Percentiles rank a stretch among this genome's conserved stretches.
Conservation (phyloP, 2,329 filamentous ascomycete genomes). For the Onygenales sp. region DNA sequence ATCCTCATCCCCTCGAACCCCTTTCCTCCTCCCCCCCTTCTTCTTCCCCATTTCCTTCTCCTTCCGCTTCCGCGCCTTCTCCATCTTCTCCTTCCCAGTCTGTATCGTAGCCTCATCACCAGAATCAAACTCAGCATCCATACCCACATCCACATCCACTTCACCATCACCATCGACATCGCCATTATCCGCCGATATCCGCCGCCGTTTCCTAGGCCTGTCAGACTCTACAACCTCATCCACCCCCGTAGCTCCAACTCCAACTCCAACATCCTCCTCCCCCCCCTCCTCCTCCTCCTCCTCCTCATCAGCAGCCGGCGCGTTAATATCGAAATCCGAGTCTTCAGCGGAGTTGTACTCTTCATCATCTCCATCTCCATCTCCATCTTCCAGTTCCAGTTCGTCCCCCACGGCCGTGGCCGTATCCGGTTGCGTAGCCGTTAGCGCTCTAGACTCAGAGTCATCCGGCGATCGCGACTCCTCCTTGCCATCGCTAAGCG, state of each 20-base stretch:
- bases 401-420: no score
- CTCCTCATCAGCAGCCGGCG: conserved; percentile 19
- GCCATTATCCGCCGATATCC: conserved; percentile 14
- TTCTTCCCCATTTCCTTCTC: conserved; percentile 33
- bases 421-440: no score
- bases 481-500: no score
- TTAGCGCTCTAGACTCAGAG: no score
- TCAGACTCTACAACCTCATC: conserved; percentile 22
- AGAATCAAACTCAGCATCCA: conserved; percentile 40
- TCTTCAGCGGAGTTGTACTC: conserved; percentile 35
- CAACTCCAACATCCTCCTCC: conserved; percentile 11
- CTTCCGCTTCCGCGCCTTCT: conserved; percentile 33
- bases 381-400: no score
- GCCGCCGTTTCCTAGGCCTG: conserved; percentile 29
- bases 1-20: conserved; percentile 21
- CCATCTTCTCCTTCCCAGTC: conserved; percentile 33
- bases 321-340: conserved; percentile 34
- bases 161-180: conserved; percentile 14
- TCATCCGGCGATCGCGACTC: no score
- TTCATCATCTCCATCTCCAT: conserved; percentile 17
- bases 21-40: conserved; percentile 21
- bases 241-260: conserved; percentile 18
- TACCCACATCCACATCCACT: conserved; percentile 5
- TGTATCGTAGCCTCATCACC: conserved; percentile 49
- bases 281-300: conserved; percentile 16